Percentiles rank a stretch among this genome's conserved stretches.
These are phyloP conservation scores for Capsicum pubescens DNA, from an alignment of 257 asterid genomes.

Conservation along the genomic window DNA sequence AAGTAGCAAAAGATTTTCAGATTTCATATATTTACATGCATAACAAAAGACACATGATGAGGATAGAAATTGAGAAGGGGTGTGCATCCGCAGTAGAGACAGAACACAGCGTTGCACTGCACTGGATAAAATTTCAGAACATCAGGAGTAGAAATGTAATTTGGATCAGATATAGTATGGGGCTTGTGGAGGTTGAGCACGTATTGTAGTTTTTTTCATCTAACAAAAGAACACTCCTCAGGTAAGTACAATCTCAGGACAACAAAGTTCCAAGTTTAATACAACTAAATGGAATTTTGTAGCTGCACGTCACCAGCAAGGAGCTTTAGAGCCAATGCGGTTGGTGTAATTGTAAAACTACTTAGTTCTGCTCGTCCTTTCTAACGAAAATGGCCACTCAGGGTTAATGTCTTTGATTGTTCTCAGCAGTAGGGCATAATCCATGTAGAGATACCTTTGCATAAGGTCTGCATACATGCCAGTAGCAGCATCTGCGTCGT, in stretches of 20 bases:
- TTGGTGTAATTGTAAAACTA: constrained; percentile 23
- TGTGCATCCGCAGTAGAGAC: neutral
- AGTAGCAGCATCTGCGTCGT: constrained; percentile 90
- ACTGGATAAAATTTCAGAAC: neutral
- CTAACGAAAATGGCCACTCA: constrained; percentile 15
- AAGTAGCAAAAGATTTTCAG: neutral
- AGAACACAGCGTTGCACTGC: neutral
- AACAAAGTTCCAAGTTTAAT: neutral
- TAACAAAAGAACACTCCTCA: neutral
- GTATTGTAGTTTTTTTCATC: constrained; percentile 1
- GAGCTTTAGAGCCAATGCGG: constrained; percentile 1
- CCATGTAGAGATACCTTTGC: constrained; percentile 61
- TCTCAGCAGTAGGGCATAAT: constrained; percentile 6
- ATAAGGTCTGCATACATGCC: constrained; percentile 88
- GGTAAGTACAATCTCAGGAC: constrained; percentile 18
- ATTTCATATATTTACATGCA: constrained; percentile 12
- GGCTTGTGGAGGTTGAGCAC: neutral
- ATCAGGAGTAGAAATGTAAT: constrained; percentile 11
- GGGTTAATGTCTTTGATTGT: constrained; percentile 30
- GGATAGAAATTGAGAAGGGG: neutral
- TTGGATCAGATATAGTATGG: neutral
- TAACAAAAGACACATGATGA: neutral
- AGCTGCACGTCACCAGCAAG: constrained; percentile 20
- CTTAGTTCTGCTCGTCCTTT: constrained; percentile 9
- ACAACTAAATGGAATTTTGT: neutral